Base-by-base conservation (phyloP, 2,329 filamentous ascomycete species). In the Colletotrichum horii region DNA sequence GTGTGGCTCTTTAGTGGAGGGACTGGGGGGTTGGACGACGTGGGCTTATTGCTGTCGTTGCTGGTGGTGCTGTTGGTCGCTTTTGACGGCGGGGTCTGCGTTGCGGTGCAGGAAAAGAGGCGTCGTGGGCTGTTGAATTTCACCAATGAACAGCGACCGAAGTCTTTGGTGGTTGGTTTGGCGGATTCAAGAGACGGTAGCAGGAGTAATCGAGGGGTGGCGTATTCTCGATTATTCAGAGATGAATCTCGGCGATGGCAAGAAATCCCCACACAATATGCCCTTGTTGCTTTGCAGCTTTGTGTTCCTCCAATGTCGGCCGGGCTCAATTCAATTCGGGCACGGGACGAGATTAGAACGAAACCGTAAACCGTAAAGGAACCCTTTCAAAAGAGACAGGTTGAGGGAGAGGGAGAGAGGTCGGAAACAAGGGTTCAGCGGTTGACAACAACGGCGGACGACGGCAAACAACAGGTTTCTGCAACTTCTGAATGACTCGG, bases 401-500 rank as follows among this genome's bases (percentile, higher is more conserved):
- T 62, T 38, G 12, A 19, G 55, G 9, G 56, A 30, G 32, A 69
- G 52, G n/a, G n/a, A n/a, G n/a, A n/a, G 19, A 36, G 8, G 19
- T 28, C 55, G 55, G 24, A 48, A 30, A 15, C 9, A 52, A 60
- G 61, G 28, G 30, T 43, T 69, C 66, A 26, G 32, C 65, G 43
- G 22, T 34, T 48, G 11, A 30, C n/a, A 56, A 24, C 30, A 26
- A 28, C n/a, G n/a, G 60, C 60, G n/a, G 32, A 28, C 16, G 14
- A n/a, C 26, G 19, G 58, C 34, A 48, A 30, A 19, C 36, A 48
- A 28, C 24, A 26, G 43, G 32, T 34, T 71, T 69, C 34, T 74
- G 67, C 67, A 71, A 66, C 58, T 66, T 19, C 58, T 66, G 67
- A 74, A 74, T 74, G 71, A 74, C 71, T 74, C 60, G 71, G 19